Evolutionary conservation across 345 rosid genomes (phyloP).

Genomic region (Euphorbia peplus): DNA sequence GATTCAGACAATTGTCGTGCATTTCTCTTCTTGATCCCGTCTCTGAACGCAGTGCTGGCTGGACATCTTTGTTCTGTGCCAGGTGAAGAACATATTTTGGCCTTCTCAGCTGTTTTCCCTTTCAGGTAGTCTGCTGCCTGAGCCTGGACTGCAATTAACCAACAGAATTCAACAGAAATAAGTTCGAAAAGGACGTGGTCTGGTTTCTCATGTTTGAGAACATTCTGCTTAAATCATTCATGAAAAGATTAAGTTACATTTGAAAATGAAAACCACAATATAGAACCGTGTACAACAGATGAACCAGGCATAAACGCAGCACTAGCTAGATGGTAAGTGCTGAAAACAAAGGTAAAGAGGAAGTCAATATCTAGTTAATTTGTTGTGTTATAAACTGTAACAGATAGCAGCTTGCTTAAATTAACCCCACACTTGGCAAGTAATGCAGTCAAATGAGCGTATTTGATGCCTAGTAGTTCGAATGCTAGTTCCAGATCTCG

Average conservation of each 20-base stretch:
- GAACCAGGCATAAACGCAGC: neutral
- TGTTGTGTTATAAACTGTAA: neutral
- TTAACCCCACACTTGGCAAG: neutral
- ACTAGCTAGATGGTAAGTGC: neutral
- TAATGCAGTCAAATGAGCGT: too few species aligned
- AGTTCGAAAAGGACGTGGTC: neutral
- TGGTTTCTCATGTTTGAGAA: neutral
- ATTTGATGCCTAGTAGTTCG: too few species aligned
- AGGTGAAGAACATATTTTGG: slow-evolving; percentile 22
- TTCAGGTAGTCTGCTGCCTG: slow-evolving; percentile 61
- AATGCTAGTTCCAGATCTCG: too few species aligned
- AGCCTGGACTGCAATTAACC: slow-evolving; percentile 53
- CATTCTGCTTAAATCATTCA: neutral
- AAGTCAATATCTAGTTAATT: too few species aligned
- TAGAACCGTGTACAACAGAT: too few species aligned
- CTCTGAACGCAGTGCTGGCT: slow-evolving; percentile 57
- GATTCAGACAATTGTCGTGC: slow-evolving; percentile 35
- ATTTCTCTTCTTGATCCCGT: slow-evolving; percentile 66
- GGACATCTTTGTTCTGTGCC: slow-evolving; percentile 22
- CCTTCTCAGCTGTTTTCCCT: slow-evolving; percentile 39
- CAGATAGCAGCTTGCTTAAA: neutral
- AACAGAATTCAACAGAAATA: slow-evolving; percentile 5
- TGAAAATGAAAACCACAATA: neutral
- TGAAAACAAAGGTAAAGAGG: neutral
- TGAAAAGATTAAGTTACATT: neutral